phyloP scores from a whole-genome alignment of 1,139 yeast species.

The Kluyveromyces sp. region DNA sequence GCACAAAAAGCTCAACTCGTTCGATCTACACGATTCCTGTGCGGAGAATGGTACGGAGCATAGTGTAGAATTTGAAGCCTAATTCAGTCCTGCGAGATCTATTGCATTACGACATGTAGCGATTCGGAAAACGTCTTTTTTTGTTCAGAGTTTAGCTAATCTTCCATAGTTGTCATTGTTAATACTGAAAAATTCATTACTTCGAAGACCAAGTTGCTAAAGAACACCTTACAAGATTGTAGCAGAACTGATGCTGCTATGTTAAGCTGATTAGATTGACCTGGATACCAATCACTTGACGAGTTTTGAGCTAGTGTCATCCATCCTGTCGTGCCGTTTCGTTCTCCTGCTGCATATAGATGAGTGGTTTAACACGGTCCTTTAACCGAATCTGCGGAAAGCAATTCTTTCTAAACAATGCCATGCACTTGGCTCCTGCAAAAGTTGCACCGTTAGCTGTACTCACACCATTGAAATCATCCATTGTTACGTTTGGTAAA shows the following conservation, averaged over 20 bases:
- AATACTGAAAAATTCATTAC: background rate
- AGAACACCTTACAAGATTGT: too few relatives aligned
- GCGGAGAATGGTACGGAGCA: constrained; percentile 10
- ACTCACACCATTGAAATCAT: constrained; percentile 14
- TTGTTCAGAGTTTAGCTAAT: background rate
- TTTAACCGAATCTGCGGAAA: constrained; percentile 14
- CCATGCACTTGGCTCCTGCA: constrained; percentile 12
- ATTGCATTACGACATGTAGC: too few relatives aligned
- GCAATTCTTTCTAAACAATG: constrained; percentile 19
- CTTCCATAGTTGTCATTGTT: background rate
- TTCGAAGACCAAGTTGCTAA: too few relatives aligned
- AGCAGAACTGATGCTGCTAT: too few relatives aligned
- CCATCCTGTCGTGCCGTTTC: too few relatives aligned
- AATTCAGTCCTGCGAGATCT: too few relatives aligned
- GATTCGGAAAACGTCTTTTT: background rate
- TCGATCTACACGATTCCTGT: constrained; percentile 4
- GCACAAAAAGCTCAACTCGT: constrained; percentile 9
- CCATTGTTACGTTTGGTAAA: constrained; percentile 9
- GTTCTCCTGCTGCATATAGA: background rate
- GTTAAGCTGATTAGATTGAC: too few relatives aligned
- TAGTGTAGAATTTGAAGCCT: constrained; percentile 25
- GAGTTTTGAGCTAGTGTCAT: too few relatives aligned
- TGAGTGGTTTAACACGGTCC: constrained; percentile 2
- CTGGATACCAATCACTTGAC: too few relatives aligned
- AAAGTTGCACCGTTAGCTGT: background rate